Evolutionary conservation across 371 early-diverging fungal species (phyloP), one percentile per base, ranked within the genome.

Genomic region (Mortierella polycephala): DNA sequence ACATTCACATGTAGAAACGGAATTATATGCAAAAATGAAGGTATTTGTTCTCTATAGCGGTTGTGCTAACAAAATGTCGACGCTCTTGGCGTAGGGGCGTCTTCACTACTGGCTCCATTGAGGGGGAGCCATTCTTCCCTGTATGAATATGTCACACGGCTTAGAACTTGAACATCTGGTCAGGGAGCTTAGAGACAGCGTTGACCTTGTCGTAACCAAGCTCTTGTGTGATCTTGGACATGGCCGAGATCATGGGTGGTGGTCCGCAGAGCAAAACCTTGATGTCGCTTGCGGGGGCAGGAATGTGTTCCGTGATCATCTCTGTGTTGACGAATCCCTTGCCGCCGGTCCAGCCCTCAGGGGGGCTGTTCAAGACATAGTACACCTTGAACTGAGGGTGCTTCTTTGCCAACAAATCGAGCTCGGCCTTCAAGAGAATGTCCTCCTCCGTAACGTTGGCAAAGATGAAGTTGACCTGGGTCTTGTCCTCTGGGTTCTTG

Each of bases 221-320:
- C 14, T 89, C 88, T 54, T 76, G 84, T 57, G 91, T 85, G 45
- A 88, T 76, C 73, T 85, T 87, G 67, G 71, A 62, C 96, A 98
- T 95, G 63, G 94, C 96, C 65, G 90, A 90, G 71, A 97, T 84
- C 98, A 98, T 97, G 3, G 95, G 96, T 56, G 92, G 92, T 61
- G 98, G 98, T 53, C 99, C 99, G 75, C 99, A 98, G 18, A 98
- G 81, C 59, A 97, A 86, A 57, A 97, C 76, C 88, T 98, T 96
- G 84, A 92, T 88, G 64, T 93, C 89, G 46, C 85, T 69, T 44
- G 92, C 92, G 39, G 96, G 95, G 37, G 85, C 83, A 16, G 97
- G 96, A 75, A 91, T 85, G 66, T 86, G 80, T 73, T 92, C 77
- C 60, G 90, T 85, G 71, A 98, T 90, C 85, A 96, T 89, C 23